These are phyloP conservation scores for Cystobasidiopsis lactophilus DNA, from an alignment of 768 basidiomycete species.

Conservation along the genomic window DNA sequence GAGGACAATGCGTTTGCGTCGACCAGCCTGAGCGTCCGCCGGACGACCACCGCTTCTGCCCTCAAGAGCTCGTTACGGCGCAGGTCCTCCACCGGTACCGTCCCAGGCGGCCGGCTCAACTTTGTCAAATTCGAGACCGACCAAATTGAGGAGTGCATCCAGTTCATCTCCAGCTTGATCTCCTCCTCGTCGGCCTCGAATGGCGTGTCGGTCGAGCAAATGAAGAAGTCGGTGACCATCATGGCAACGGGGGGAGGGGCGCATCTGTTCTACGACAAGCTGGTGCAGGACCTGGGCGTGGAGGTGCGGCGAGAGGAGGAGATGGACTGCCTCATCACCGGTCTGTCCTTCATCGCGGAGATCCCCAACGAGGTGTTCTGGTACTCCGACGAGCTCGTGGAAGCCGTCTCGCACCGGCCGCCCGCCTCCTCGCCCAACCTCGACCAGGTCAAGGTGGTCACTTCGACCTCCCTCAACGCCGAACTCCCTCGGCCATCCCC, in stretches of 20 bases:
- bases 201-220: slow-evolving; percentile 65
- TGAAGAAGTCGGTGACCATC: slow-evolving; percentile 81
- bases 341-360: slow-evolving; percentile 80
- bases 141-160: slow-evolving; percentile 58
- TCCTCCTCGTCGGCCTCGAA: slow-evolving; percentile 64
- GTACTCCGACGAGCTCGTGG: slow-evolving; percentile 93
- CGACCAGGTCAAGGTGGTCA: too few relatives aligned
- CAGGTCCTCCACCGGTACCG: background rate
- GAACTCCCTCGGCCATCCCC: slow-evolving; percentile 66
- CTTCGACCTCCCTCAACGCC: slow-evolving; percentile 16
- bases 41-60: background rate
- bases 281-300: slow-evolving; percentile 49
- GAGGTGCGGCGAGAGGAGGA: slow-evolving; percentile 83
- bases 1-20: background rate
- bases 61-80: background rate
- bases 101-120: slow-evolving; percentile 69
- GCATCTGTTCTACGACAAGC: slow-evolving; percentile 72
- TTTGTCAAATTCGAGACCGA: slow-evolving; percentile 93
- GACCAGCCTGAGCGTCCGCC: slow-evolving; percentile 4
- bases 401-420: slow-evolving; percentile 30
- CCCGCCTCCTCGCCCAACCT: slow-evolving; percentile 11
- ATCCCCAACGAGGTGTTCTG: slow-evolving; percentile 96
- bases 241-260: slow-evolving; percentile 97
- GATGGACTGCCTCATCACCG: slow-evolving; percentile 96
- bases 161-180: slow-evolving; percentile 71